Evolutionary conservation across 2,329 filamentous ascomycete species (phyloP), one percentile per base, ranked within the genome.

Genomic region (Aureobasidium sp.): DNA sequence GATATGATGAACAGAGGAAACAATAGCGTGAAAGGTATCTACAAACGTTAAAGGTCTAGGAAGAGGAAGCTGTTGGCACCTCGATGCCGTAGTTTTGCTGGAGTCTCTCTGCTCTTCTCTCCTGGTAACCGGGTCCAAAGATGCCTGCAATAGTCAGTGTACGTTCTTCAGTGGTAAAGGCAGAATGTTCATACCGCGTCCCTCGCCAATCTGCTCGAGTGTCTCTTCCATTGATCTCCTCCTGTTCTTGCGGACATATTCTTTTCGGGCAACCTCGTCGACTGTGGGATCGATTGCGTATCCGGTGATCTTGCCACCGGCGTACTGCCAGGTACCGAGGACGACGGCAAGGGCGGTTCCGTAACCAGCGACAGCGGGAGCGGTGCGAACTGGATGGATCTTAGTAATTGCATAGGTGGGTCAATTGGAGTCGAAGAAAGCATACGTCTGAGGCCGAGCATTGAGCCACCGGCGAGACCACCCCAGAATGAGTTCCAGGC

Each of bases 11-110:
- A 61, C 45, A 54, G 36, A 49, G 47, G 59, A 61, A 37, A 30
- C 9, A 55, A 41, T 41, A 30, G 57, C 57, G 57, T 59, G 36
- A 42, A 59, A 59, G 61, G 61, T 62, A 61, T 62, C 45, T 61
- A 62, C 47, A 58, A 57, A 44, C 29, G 36, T 36, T 30, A 37
- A 34, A 54, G 21, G 42, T 64, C 49, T 62, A 64, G 30, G 61
- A 61, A 39, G 59, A 49, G 21, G 21, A 21, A 39, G 63, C 64
- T n/a, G 61, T 47, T 29, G 50, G 57, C 71, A 96, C 86, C 67
- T 96, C 91, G 70, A 95, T 84, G 63, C 91, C 91, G 71, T 96
- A 96, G 75, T 86, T 90, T 76, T 91, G 87, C 82, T 90, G 87
- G 74, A 97, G 82, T 68, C 90, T 83, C 78, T 91, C 81, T 67